A percentile compares a stretch with the other conserved stretches of the same genome.
These are phyloP conservation scores for Aspergillus felis DNA, from an alignment of 2,329 filamentous ascomycete genomes.

Conservation along the genomic window DNA sequence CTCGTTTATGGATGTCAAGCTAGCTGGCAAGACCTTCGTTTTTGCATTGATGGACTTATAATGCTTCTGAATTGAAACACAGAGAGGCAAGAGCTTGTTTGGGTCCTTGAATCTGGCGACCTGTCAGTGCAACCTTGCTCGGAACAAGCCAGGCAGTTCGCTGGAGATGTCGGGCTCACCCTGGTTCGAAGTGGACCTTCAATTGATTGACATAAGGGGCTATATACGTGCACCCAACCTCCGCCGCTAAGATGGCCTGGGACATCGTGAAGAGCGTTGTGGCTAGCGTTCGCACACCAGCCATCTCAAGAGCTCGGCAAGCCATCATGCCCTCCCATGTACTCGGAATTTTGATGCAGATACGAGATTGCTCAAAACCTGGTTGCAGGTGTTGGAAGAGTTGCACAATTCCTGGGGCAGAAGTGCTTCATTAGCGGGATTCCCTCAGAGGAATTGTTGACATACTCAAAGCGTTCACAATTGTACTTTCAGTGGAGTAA, in stretches of 20 bases:
- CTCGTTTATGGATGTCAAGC: conserved; percentile 55
- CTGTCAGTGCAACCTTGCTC: not conserved
- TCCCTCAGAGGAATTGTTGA: not conserved
- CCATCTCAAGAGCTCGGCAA: conserved; percentile 50
- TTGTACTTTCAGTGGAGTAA: conserved; percentile 48
- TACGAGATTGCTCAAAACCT: conserved; percentile 43
- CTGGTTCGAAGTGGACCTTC: conserved; percentile 55
- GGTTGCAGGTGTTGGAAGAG: conserved; percentile 46
- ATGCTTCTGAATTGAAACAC: conserved; percentile 51
- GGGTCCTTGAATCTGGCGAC: conserved; percentile 23
- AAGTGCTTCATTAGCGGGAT: not conserved
- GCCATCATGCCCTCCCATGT: conserved; percentile 63
- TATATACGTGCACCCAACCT: conserved; percentile 58
- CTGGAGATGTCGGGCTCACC: conserved; percentile 14
- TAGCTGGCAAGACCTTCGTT: conserved; percentile 55
- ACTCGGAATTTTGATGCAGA: conserved; percentile 62
- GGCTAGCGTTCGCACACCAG: conserved; percentile 56
- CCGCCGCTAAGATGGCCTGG: conserved; percentile 56
- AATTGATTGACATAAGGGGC: conserved; percentile 64
- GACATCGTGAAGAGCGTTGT: conserved; percentile 62
- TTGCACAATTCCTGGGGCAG: conserved; percentile 46
- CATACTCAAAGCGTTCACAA: conserved; percentile 51
- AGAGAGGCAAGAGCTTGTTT: conserved; percentile 44
- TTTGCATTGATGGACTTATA: conserved; percentile 41
- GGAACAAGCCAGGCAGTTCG: not conserved